Conservation (phyloP, 2,329 filamentous ascomycete species). For the Zymoseptoria ardabiliae region DNA sequence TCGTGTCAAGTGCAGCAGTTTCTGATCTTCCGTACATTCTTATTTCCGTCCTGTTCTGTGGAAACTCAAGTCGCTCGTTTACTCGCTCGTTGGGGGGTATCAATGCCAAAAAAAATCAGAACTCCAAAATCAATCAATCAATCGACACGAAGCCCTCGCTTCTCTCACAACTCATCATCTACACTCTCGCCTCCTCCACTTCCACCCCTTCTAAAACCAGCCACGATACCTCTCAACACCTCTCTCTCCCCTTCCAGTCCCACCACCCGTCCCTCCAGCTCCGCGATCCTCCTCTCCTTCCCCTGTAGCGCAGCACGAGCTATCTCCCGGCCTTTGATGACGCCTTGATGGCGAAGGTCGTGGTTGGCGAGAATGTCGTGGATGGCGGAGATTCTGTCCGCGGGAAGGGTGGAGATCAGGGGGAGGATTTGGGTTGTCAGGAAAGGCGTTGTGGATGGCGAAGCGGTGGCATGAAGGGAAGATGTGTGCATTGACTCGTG, state of each 20-base stretch:
- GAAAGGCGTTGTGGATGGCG: constrained; percentile 16
- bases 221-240: constrained; percentile 35
- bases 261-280: constrained; percentile 60
- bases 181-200: constrained; percentile 1
- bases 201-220: background rate
- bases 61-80: background rate
- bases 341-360: constrained; percentile 52
- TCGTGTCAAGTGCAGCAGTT: no score
- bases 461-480: background rate
- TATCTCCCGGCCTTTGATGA: constrained; percentile 59
- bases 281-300: constrained; percentile 57
- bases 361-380: constrained; percentile 46
- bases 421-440: constrained; percentile 22
- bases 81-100: background rate
- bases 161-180: constrained; percentile 6
- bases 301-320: constrained; percentile 54
- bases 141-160: background rate
- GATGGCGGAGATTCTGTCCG: constrained; percentile 31
- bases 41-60: background rate
- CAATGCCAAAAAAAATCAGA: background rate
- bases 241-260: constrained; percentile 50
- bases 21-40: background rate
- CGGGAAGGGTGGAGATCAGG: constrained; percentile 15
- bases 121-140: background rate
- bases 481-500: constrained; percentile 2